phyloP scores from a whole-genome alignment of 2,329 filamentous ascomycete genomes.

The Paecilomyces sp. region DNA sequence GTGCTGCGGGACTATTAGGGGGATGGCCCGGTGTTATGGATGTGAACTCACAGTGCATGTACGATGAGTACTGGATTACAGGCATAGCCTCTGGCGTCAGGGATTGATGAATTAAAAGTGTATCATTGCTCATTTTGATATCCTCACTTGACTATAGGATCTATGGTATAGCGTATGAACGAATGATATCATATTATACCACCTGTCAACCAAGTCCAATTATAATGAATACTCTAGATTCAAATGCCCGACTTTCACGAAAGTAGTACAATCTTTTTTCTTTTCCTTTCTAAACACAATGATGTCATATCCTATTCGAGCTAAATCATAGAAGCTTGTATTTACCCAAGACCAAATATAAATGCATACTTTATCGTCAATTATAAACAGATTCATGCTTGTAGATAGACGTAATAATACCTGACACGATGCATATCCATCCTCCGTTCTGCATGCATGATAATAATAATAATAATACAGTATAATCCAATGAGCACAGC shows the following conservation, averaged over 20 bases:
- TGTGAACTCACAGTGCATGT: not conserved
- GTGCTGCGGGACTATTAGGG: conserved; percentile 69
- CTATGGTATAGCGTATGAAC: no score
- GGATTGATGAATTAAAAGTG: not conserved
- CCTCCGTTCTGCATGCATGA: not conserved
- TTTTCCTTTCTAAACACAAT: not conserved
- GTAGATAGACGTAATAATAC: not conserved
- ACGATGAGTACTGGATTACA: not conserved
- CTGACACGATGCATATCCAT: not conserved
- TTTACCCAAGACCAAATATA: no score
- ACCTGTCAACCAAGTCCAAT: no score
- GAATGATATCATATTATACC: no score
- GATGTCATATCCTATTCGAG: not conserved
- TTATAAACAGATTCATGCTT: no score
- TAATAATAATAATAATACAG: not conserved
- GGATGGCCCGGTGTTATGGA: not conserved
- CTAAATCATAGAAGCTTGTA: no score
- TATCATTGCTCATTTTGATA: not conserved
- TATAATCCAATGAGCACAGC: not conserved
- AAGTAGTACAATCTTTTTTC: no score
- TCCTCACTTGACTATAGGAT: no score
- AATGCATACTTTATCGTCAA: no score
- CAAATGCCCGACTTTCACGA: not conserved
- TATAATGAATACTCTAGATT: not conserved
- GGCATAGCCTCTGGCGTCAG: not conserved